Base-by-base conservation (phyloP, 805 yeast genomes). In the Wickerhamiella shivajii region DNA sequence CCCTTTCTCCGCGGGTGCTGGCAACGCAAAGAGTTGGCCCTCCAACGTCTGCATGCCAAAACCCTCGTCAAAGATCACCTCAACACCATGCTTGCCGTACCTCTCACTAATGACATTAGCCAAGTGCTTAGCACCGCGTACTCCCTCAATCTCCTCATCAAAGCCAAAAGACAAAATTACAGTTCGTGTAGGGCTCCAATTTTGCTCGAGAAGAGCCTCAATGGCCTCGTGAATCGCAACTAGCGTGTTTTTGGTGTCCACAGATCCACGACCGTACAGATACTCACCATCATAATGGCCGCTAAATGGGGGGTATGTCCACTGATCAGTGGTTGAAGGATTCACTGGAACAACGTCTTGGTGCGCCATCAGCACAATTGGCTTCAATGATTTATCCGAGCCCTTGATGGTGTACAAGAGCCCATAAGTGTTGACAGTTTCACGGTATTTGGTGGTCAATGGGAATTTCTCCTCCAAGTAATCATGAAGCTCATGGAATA, bases 301-400 rank as follows among this genome's bases (percentile, higher is more conserved):
- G n/a, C 57, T 50, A 38, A 70, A 74, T 8, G 90, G 90, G 5
- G 71, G 71, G 46, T 67, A 59, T 1, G 53, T 54, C 87, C 87
- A 78, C 37, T 67, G 58, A 24, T 49, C 55, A 37, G 61, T 49
- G 0, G 79, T 69, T 27, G 33, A 66, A 16, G 55, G 47, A 44
- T 71, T 75, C 7, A 75, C 74, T 1, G 90, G 87, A 22, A 78
- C 90, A 6, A 73, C 77, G 47, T 77, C 87, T 52, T 69, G 76
- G 50, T 78, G 90, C 2, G 84, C 83, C 42, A 74, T 66, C 31
- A 77, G 57, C 52, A 78, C 47, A 21, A 75, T 44, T n/a, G 87
- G 87, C 47, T 75, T 73, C 39, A 72, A 56, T 3, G 47, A 33
- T 10, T 46, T 24, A 35, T 66, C 49, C 3, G 68, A 51, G 15